Evolutionary conservation across 345 rosid species (phyloP).

Genomic region (Corchorus olitorius): DNA sequence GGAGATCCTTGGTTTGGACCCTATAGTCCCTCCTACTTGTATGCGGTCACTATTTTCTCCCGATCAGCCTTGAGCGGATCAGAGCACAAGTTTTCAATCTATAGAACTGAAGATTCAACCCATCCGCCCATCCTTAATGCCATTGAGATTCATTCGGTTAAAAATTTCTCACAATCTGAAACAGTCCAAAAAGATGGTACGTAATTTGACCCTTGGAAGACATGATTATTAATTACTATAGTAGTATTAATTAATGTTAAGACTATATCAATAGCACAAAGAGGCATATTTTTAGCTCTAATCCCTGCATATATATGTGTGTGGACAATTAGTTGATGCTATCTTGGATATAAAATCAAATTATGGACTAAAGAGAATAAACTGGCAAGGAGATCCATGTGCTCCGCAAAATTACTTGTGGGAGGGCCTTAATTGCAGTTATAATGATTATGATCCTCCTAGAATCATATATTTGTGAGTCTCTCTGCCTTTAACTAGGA

Average conservation of each 20-base stretch:
- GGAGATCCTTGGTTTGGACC: constrained; percentile 29
- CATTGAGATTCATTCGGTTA: constrained; percentile 44
- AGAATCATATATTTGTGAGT: constrained; percentile 36
- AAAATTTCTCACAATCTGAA: constrained; percentile 25
- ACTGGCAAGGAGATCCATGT: constrained; percentile 56
- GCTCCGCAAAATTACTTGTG: constrained; percentile 28
- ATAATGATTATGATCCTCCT: constrained; percentile 16
- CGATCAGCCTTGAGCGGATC: constrained; percentile 19
- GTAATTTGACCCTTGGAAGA: too few species aligned
- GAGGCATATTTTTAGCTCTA: too few species aligned
- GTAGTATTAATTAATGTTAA: too few species aligned
- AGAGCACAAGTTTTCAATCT: neutral
- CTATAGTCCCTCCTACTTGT: constrained; percentile 30
- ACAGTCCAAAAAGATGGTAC: constrained; percentile 36
- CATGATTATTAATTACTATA: too few species aligned
- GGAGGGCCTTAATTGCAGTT: constrained; percentile 38
- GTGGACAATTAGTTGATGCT: constrained; percentile 31
- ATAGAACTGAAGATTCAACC: constrained; percentile 35
- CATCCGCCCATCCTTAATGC: constrained; percentile 65
- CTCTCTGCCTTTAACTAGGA: neutral
- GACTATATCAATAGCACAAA: too few species aligned
- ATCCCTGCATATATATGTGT: too few species aligned
- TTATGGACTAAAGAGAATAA: constrained; percentile 28
- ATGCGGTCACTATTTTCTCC: constrained; percentile 24
- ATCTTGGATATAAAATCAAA: constrained; percentile 30